A percentile compares a stretch with the other conserved stretches of the same genome.
phyloP scores from a whole-genome alignment of 345 rosid genomes.

The Luvunga scandens region DNA sequence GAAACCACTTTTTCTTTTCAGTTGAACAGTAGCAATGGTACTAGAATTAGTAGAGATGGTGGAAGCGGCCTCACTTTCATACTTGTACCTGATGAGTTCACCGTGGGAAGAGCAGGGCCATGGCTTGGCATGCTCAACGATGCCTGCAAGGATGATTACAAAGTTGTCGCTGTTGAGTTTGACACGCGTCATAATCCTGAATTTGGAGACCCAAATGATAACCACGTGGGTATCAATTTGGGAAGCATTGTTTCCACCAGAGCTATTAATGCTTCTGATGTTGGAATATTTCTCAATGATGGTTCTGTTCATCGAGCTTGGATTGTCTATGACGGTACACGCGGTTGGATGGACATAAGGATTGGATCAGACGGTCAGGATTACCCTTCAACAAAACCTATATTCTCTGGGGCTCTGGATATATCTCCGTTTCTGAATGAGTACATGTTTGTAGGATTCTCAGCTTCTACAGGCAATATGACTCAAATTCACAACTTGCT shows the following conservation, averaged over 20 bases:
- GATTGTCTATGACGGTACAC: constrained; percentile 38
- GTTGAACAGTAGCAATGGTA: constrained; percentile 16
- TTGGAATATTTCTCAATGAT: constrained; percentile 36
- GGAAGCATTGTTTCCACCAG: constrained; percentile 41
- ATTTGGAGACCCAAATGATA: constrained; percentile 52
- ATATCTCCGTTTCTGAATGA: constrained; percentile 47
- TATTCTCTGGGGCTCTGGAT: constrained; percentile 42
- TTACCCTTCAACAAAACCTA: constrained; percentile 23
- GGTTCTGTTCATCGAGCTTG: constrained; percentile 44
- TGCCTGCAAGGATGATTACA: constrained; percentile 49
- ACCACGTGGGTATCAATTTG: constrained; percentile 51
- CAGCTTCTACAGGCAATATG: constrained; percentile 48
- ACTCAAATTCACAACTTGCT: constrained; percentile 43
- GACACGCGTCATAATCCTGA: constrained; percentile 41
- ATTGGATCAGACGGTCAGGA: constrained; percentile 28
- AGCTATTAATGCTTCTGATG: constrained; percentile 35
- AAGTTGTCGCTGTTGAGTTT: constrained; percentile 44
- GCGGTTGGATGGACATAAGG: constrained; percentile 38
- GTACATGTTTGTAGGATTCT: constrained; percentile 58
- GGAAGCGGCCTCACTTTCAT: constrained; percentile 54
- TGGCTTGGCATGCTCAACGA: constrained; percentile 60
- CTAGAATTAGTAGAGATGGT: constrained; percentile 7
- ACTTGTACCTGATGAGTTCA: constrained; percentile 51
- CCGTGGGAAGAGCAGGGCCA: constrained; percentile 51
- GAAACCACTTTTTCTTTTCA: constrained; percentile 45